Evolutionary conservation across 2,329 filamentous ascomycete species (phyloP).

Genomic region (Fusarium sp.): DNA sequence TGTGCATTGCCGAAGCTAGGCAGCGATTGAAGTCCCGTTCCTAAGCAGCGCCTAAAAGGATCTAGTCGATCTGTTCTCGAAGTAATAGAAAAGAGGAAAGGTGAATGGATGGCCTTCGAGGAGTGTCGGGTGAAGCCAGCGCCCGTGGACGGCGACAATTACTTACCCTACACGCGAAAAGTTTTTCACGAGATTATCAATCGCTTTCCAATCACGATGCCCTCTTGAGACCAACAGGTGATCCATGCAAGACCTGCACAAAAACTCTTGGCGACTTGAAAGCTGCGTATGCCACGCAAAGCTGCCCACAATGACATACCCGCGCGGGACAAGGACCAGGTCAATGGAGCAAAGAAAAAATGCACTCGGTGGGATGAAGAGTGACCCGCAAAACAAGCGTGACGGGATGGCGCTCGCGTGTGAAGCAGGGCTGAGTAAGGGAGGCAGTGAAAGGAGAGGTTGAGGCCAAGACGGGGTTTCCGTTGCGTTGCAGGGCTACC

Average conservation of each 20-base stretch:
- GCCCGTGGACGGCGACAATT: neutral
- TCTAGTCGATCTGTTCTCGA: neutral
- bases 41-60: neutral
- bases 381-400: neutral
- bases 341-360: neutral
- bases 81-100: neutral
- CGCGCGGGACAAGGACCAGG: neutral
- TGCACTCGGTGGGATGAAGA: neutral
- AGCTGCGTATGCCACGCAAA: neutral
- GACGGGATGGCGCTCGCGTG: neutral
- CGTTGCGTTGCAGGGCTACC: neutral
- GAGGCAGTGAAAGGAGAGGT: neutral
- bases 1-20: neutral
- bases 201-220: neutral
- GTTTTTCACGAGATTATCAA: neutral
- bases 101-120: neutral
- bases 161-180: neutral
- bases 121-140: neutral
- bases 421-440: neutral
- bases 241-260: neutral
- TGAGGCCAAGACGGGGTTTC: neutral
- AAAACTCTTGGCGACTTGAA: neutral
- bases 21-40: neutral
- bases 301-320: neutral
- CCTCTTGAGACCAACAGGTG: neutral